Conservation (phyloP, 257 asterid species). For the Plectranthus barbatus region DNA sequence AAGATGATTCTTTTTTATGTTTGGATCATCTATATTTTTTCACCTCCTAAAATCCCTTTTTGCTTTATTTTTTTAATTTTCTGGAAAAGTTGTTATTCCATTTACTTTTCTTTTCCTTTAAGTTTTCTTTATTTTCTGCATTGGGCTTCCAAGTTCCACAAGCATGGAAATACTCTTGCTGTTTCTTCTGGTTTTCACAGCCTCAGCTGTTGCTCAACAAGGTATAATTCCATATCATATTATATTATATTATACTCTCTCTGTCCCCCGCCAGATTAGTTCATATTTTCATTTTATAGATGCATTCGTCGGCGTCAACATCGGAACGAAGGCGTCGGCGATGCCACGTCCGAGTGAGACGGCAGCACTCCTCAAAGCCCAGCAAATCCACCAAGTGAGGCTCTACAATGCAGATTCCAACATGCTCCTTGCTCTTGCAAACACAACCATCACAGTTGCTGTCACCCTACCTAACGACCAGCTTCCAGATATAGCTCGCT, state of each 20-base stretch:
- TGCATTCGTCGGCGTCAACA: constrained; percentile 55
- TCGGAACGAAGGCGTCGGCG: constrained; percentile 47
- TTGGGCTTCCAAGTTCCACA: neutral
- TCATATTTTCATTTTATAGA: no score
- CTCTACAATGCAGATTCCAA: constrained; percentile 53
- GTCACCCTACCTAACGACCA: constrained; percentile 58
- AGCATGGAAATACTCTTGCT: constrained; percentile 25
- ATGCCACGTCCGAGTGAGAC: constrained; percentile 62
- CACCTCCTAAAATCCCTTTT: constrained; percentile 18
- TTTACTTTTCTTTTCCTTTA: neutral
- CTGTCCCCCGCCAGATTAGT: no score
- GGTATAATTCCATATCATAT: constrained; percentile 20
- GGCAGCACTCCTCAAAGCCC: constrained; percentile 56
- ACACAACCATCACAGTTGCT: constrained; percentile 45
- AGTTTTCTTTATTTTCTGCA: neutral
- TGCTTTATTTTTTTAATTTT: neutral
- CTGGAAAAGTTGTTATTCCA: neutral
- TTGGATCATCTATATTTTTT: constrained; percentile 36
- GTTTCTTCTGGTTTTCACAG: constrained; percentile 31
- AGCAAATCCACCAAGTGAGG: constrained; percentile 46
- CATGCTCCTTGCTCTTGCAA: constrained; percentile 67
- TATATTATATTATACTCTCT: no score
- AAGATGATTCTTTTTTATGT: constrained; percentile 26
- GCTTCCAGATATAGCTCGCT: constrained; percentile 44
- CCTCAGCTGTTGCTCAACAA: constrained; percentile 50